A percentile compares a stretch with the other conserved stretches of the same genome.
These are phyloP conservation scores for Rhytidiadelphus loreus DNA, from an alignment of 225 moss, liverwort and hornwort species.

Conservation along the genomic window DNA sequence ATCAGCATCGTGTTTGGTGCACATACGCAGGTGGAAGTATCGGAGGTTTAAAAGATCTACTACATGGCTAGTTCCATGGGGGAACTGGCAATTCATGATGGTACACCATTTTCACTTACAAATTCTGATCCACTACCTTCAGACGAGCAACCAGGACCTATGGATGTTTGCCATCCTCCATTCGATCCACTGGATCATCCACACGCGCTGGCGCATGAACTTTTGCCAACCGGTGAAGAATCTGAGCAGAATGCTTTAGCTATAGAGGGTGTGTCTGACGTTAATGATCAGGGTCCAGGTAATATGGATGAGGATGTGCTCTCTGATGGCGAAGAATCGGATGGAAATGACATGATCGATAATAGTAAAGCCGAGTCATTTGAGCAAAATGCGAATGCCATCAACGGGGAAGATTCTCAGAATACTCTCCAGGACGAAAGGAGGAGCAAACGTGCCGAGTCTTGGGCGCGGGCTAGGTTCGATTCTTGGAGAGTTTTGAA, in stretches of 20 bases:
- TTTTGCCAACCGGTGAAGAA: conserved; percentile 31
- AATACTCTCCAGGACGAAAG: conserved; percentile 30
- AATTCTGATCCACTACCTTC: conserved; percentile 24
- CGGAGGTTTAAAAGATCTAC: neutral
- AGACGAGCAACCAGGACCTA: conserved; percentile 11
- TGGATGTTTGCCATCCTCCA: conserved; percentile 14
- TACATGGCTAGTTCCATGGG: conserved; percentile 39
- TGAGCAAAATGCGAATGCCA: conserved; percentile 14
- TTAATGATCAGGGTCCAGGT: conserved; percentile 21
- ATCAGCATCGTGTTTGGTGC: neutral
- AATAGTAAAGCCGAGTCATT: conserved; percentile 34
- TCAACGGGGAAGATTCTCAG: conserved; percentile 34
- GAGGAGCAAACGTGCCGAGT: conserved; percentile 58
- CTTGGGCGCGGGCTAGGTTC: conserved; percentile 63
- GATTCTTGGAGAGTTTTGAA: conserved; percentile 45
- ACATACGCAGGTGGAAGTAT: conserved; percentile 11
- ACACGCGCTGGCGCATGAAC: conserved; percentile 30
- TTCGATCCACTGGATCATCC: conserved; percentile 34
- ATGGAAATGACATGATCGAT: conserved; percentile 39
- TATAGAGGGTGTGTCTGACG: conserved; percentile 16
- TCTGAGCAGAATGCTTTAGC: conserved; percentile 26
- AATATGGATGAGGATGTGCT: conserved; percentile 29
- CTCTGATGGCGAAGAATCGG: conserved; percentile 52
- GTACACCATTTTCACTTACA: conserved; percentile 26
- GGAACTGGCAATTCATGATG: conserved; percentile 27